A percentile compares a stretch with the other conserved stretches of the same genome.
phyloP scores from a whole-genome alignment of 441 rosid species.

The Capsella rubella region DNA sequence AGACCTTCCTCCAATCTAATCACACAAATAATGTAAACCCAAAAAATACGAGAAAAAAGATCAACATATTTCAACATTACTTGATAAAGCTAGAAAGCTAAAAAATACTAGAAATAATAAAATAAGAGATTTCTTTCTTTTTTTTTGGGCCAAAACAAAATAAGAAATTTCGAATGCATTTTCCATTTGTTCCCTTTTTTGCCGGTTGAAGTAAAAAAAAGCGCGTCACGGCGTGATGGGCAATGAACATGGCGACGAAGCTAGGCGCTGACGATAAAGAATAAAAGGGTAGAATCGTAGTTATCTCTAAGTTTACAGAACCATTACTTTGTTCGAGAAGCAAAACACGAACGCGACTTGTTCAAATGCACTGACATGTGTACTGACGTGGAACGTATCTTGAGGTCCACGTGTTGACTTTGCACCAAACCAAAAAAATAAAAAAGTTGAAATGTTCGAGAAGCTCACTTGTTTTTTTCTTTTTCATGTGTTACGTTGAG shows the following conservation, averaged over 20 bases:
- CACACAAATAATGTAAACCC: background rate
- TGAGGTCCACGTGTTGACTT: constrained; percentile 36
- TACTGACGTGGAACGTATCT: constrained; percentile 33
- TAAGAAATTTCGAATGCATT: background rate
- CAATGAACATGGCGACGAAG: constrained; percentile 11
- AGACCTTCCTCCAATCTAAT: background rate
- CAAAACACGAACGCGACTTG: constrained; percentile 25
- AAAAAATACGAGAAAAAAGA: too few species aligned
- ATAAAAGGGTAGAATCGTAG: constrained; percentile 1
- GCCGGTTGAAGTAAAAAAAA: background rate
- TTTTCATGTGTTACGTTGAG: background rate
- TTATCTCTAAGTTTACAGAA: background rate
- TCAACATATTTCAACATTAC: too few species aligned
- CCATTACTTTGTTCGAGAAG: constrained; percentile 39
- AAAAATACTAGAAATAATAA: too few species aligned
- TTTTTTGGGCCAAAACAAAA: background rate
- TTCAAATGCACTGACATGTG: constrained; percentile 40
- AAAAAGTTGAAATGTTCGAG: constrained; percentile 12
- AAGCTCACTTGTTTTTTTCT: constrained; percentile 11
- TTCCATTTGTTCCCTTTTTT: background rate
- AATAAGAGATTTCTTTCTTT: too few species aligned
- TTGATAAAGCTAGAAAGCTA: too few species aligned
- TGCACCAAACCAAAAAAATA: background rate
- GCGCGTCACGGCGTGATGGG: constrained; percentile 29
- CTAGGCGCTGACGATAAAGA: constrained; percentile 20